These are phyloP conservation scores for Phaffia rhodozyma DNA, from an alignment of 1,284 basidiomycete species.

Conservation along the genomic window DNA sequence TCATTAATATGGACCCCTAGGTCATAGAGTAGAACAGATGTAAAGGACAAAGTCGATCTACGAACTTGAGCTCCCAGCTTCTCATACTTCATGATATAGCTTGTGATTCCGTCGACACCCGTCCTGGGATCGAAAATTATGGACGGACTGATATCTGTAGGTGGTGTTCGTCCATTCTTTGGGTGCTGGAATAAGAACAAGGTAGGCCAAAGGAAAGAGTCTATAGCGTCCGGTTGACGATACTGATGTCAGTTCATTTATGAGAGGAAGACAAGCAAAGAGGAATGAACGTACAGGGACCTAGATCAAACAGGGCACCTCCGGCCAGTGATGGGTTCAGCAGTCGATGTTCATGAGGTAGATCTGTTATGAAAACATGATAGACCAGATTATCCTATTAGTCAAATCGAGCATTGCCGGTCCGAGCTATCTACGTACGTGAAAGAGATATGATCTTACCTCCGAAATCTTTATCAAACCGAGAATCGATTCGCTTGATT, in stretches of 20 bases:
- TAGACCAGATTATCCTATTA: background rate
- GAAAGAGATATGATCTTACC: background rate
- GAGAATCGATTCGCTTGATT: conserved; percentile 27
- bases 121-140: conserved; percentile 49
- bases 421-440: background rate
- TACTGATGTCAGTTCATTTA: conserved; percentile 5
- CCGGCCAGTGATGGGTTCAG: conserved; percentile 70
- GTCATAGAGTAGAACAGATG: conserved; percentile 25
- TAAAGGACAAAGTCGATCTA: conserved; percentile 22
- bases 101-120: conserved; percentile 64
- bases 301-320: conserved; percentile 74
- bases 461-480: conserved; percentile 15
- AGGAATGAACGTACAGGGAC: conserved; percentile 25
- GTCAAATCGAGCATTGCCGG: background rate
- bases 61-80: conserved; percentile 25
- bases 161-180: conserved; percentile 46
- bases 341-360: conserved; percentile 59
- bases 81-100: conserved; percentile 60
- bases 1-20: conserved; percentile 28
- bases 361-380: conserved; percentile 10
- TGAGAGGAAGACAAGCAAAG: conserved; percentile 12
- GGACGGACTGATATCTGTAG: conserved; percentile 34
- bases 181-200: conserved; percentile 68
- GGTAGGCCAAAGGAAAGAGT: conserved; percentile 72
- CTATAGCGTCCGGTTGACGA: conserved; percentile 49